A percentile compares a stretch with the other conserved stretches of the same genome.
Evolutionary conservation across 2,329 filamentous ascomycete genomes (phyloP).

Genomic region (Cladosporium colombiae): DNA sequence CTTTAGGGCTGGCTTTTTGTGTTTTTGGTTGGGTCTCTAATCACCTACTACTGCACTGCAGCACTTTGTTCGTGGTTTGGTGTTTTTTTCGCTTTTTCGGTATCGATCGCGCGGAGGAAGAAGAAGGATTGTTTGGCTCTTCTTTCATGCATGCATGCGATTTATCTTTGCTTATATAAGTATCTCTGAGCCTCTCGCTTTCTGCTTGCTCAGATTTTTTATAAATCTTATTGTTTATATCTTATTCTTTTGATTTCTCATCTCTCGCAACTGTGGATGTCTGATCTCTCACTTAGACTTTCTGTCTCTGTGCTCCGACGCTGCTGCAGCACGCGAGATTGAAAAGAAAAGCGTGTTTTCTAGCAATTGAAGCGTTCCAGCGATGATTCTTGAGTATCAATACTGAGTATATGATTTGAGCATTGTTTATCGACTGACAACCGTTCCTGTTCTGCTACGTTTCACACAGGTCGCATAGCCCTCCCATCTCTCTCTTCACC

Average conservation of each 20-base stretch:
- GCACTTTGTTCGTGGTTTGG: neutral
- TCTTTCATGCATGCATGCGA: neutral
- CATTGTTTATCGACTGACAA: neutral
- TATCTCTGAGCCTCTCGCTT: neutral
- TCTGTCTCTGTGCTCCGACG: neutral
- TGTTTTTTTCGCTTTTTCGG: no score
- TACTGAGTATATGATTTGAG: no score
- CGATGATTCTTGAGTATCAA: no score
- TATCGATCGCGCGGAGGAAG: neutral
- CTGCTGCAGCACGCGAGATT: neutral
- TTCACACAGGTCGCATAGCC: neutral
- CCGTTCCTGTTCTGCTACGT: neutral
- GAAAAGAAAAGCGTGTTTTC: neutral
- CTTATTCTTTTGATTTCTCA: neutral
- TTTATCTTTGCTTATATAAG: neutral
- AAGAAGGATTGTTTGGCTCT: neutral
- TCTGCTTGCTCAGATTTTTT: neutral
- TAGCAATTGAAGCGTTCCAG: neutral
- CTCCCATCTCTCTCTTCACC: neutral
- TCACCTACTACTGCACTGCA: neutral
- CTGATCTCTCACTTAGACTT: neutral
- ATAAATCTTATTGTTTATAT: neutral
- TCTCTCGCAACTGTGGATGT: neutral
- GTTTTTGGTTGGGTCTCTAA: neutral
- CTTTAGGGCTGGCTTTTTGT: slow-evolving; percentile 3